Percentiles rank a stretch among this genome's conserved stretches.
phyloP scores from a whole-genome alignment of 306 rosid genomes.

The Inga leiocalycina region DNA sequence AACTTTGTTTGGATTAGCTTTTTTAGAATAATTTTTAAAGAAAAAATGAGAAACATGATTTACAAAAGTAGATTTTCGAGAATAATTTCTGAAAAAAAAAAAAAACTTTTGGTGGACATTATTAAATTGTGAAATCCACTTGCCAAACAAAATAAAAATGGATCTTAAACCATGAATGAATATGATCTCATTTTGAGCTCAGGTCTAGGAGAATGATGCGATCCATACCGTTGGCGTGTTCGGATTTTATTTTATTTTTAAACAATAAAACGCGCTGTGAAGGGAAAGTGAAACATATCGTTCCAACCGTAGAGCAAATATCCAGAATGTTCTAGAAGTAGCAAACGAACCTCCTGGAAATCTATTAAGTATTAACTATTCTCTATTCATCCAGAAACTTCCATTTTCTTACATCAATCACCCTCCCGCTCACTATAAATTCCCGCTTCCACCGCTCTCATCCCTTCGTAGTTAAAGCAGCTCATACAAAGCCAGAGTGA shows the following conservation, averaged over 20 bases:
- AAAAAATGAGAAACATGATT: no score
- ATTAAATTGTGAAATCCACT: no score
- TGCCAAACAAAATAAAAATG: no score
- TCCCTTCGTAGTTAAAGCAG: not conserved
- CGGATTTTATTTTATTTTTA: not conserved
- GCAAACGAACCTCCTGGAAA: slow-evolving; percentile 19
- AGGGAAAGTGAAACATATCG: not conserved
- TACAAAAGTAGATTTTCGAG: no score
- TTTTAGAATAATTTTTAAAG: no score
- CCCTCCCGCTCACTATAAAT: slow-evolving; percentile 11
- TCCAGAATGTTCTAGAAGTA: slow-evolving; percentile 1
- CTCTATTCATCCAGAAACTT: slow-evolving; percentile 18
- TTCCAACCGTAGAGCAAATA: not conserved
- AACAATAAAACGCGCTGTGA: not conserved
- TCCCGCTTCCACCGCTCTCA: not conserved
- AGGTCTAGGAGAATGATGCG: not conserved
- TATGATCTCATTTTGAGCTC: no score
- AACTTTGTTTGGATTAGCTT: no score
- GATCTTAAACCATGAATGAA: no score
- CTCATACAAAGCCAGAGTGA: not conserved
- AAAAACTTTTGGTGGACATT: no score
- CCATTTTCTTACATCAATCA: slow-evolving; percentile 16
- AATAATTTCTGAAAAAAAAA: no score
- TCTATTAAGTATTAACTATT: no score
- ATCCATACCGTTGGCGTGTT: not conserved